phyloP scores from a whole-genome alignment of 805 yeast species.

The Starmerella powellii region DNA sequence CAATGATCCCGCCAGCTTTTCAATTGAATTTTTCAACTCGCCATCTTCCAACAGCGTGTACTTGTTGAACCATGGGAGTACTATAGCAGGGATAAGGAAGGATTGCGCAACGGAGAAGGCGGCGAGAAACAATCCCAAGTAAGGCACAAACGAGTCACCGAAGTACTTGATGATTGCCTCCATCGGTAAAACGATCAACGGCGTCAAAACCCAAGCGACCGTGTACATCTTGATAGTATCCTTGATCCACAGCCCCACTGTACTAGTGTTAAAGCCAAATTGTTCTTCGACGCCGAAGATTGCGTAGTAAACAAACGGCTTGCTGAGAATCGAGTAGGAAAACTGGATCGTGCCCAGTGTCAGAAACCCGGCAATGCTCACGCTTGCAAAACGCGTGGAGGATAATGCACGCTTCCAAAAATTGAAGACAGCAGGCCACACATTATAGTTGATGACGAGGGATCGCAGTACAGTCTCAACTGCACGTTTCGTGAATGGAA shows the following conservation, averaged over 20 bases:
- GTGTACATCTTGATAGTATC: conserved; percentile 54
- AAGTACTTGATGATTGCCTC: conserved; percentile 68
- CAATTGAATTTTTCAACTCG: conserved; percentile 68
- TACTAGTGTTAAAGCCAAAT: conserved; percentile 83
- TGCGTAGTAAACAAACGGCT: conserved; percentile 63
- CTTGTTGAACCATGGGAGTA: conserved; percentile 86
- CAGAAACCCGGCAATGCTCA: conserved; percentile 23
- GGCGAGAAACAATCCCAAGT: conserved; percentile 62
- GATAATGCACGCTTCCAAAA: conserved; percentile 26
- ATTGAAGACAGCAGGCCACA: conserved; percentile 53
- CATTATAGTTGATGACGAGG: conserved; percentile 45
- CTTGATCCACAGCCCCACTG: conserved; percentile 53
- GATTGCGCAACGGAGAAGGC: conserved; percentile 59
- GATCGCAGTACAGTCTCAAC: conserved; percentile 46
- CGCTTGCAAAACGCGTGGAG: conserved; percentile 28
- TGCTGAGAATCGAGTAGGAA: conserved; percentile 40
- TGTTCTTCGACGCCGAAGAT: conserved; percentile 82
- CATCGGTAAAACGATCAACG: conserved; percentile 61
- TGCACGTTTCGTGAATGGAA: conserved; percentile 45
- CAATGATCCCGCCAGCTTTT: conserved; percentile 59
- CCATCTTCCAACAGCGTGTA: conserved; percentile 82
- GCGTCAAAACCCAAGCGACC: conserved; percentile 48
- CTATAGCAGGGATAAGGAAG: conserved; percentile 69
- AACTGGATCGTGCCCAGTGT: conserved; percentile 24
- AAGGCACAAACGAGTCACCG: conserved; percentile 70